These are phyloP conservation scores for Bondarzewia mesenterica DNA, from an alignment of 1,284 basidiomycete genomes.

Conservation along the genomic window DNA sequence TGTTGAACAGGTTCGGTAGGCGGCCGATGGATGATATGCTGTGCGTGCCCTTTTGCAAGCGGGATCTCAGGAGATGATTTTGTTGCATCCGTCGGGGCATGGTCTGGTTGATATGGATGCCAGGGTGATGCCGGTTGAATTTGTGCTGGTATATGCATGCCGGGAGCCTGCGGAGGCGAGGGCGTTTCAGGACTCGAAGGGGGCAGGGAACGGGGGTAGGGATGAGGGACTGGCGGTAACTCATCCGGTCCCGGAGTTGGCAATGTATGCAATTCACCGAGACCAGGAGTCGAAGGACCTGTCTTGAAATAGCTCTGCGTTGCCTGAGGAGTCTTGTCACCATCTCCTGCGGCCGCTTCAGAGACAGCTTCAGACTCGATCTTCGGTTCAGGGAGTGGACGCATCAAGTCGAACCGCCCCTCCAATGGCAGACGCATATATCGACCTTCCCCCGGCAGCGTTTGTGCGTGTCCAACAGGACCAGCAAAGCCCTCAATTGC, in stretches of 20 bases:
- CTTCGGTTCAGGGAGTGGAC: slow-evolving; percentile 38
- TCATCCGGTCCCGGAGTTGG: slow-evolving; percentile 56
- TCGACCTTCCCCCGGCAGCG: slow-evolving; percentile 44
- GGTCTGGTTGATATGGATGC: neutral
- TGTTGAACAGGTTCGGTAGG: neutral
- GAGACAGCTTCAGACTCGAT: slow-evolving; percentile 6
- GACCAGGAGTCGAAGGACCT: slow-evolving; percentile 19
- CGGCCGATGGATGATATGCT: neutral
- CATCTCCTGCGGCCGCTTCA: neutral
- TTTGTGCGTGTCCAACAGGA: slow-evolving; percentile 3
- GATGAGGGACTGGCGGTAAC: slow-evolving; percentile 32
- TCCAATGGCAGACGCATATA: slow-evolving; percentile 79
- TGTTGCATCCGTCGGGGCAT: neutral
- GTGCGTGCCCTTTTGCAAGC: neutral
- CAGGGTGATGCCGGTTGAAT: neutral
- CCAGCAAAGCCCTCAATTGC: slow-evolving; percentile 49
- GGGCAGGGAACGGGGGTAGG: slow-evolving; percentile 24
- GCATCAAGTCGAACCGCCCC: slow-evolving; percentile 80
- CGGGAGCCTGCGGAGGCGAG: neutral
- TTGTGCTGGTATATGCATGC: neutral
- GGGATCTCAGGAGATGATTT: neutral
- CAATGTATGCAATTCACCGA: slow-evolving; percentile 30
- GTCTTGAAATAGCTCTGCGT: neutral
- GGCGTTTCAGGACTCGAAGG: slow-evolving; percentile 11
- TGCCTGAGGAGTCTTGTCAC: neutral